These are phyloP conservation scores for Pyrenochaeta sp. DNA, from an alignment of 2,329 filamentous ascomycete species.

Conservation along the genomic window DNA sequence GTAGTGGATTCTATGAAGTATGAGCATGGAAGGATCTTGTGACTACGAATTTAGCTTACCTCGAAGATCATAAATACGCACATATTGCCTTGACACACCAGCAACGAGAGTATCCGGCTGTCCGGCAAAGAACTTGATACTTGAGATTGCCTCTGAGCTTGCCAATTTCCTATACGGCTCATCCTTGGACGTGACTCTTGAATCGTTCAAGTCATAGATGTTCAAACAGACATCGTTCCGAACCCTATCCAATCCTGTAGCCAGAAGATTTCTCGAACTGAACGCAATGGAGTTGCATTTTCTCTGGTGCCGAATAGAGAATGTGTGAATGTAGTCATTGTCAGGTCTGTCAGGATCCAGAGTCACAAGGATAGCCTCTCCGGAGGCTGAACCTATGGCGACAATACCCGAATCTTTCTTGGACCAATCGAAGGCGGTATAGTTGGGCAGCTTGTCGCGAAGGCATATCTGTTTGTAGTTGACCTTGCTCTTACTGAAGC, in stretches of 20 bases:
- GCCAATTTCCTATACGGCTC: constrained; percentile 65
- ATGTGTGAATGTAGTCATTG: constrained; percentile 63
- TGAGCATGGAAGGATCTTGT: constrained; percentile 17
- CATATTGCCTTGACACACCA: constrained; percentile 77
- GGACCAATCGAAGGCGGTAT: constrained; percentile 73
- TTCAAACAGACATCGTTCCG: constrained; percentile 84
- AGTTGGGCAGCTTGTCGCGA: constrained; percentile 65
- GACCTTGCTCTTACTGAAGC: constrained; percentile 49
- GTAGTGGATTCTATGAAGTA: constrained; percentile 46
- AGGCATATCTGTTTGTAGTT: constrained; percentile 63
- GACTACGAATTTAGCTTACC: constrained; percentile 60
- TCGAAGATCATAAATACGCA: constrained; percentile 80
- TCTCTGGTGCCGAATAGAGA: constrained; percentile 77
- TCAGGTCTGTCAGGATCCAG: constrained; percentile 69
- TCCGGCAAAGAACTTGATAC: constrained; percentile 81
- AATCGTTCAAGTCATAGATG: constrained; percentile 77
- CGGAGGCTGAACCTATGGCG: constrained; percentile 77
- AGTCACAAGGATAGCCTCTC: constrained; percentile 77
- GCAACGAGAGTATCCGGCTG: constrained; percentile 78
- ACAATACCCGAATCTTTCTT: constrained; percentile 70
- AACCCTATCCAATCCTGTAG: constrained; percentile 81
- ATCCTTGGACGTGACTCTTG: constrained; percentile 61
- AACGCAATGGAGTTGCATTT: constrained; percentile 85
- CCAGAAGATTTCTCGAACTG: constrained; percentile 74
- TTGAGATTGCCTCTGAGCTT: constrained; percentile 76